A percentile compares a stretch with the other conserved stretches of the same genome.
Conservation (phyloP, 371 early-diverging fungal genomes). For the Apophysomyces elegans region DNA sequence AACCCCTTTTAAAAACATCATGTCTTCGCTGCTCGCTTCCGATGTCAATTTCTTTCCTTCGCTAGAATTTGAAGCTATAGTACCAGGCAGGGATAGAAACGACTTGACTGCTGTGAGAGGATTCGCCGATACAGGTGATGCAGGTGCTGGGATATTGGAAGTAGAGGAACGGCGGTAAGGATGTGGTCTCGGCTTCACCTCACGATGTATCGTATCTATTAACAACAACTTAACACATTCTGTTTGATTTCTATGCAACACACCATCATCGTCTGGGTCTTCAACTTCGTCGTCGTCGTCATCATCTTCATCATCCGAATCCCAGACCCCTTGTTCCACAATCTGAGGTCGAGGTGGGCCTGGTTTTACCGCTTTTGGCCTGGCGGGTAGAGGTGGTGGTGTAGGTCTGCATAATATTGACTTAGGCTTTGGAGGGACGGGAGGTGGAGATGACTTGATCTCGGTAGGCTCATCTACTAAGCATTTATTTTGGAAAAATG, state of each 20-base stretch:
- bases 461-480: neutral
- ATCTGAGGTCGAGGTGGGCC: neutral
- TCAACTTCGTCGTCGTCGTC: conserved; percentile 25
- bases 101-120: conserved; percentile 32
- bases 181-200: conserved; percentile 6
- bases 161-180: conserved; percentile 23
- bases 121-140: conserved; percentile 17
- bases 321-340: conserved; percentile 8
- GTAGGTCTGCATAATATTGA: conserved; percentile 10
- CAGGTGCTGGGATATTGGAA: conserved; percentile 22
- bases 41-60: neutral
- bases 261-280: conserved; percentile 12
- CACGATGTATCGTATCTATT: neutral
- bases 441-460: conserved; percentile 23
- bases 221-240: neutral
- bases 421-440: conserved; percentile 40
- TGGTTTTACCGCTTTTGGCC: conserved; percentile 21
- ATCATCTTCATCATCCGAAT: conserved; percentile 19
- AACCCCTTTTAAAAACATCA: conserved; percentile 13
- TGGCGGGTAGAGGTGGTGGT: conserved; percentile 42
- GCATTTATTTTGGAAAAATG: neutral
- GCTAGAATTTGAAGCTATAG: conserved; percentile 18
- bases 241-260: neutral
- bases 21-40: neutral
- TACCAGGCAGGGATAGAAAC: conserved; percentile 30